These are phyloP conservation scores for Mycosarcoma mackinlayi DNA, from an alignment of 1,284 basidiomycete species.

Conservation along the genomic window DNA sequence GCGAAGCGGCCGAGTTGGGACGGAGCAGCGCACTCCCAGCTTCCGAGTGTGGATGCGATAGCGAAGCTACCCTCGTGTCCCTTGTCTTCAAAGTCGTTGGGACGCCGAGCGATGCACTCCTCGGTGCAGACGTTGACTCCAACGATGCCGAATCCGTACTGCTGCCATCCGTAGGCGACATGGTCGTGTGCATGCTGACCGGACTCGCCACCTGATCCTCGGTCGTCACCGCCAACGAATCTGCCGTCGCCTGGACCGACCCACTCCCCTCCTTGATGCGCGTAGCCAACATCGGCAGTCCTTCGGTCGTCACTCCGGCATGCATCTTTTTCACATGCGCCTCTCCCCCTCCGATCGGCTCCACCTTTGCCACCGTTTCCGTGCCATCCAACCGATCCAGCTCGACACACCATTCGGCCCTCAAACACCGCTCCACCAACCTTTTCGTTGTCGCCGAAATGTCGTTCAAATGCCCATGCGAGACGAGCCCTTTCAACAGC, in stretches of 20 bases:
- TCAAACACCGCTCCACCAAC: conserved; percentile 89
- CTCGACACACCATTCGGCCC: conserved; percentile 82
- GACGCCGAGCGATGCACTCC: conserved; percentile 19
- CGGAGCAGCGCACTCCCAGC: conserved; percentile 2
- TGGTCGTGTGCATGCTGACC: conserved; percentile 9
- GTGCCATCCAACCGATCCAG: conserved; percentile 51
- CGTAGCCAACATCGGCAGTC: conserved; percentile 39
- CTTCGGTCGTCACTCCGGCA: conserved; percentile 32
- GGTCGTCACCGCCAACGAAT: conserved; percentile 24
- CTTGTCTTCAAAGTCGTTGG: conserved; percentile 24
- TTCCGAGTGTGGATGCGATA: conserved; percentile 29
- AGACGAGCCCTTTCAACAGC: conserved; percentile 81
- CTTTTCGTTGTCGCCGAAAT: conserved; percentile 83
- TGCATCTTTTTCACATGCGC: conserved; percentile 43
- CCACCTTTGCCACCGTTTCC: conserved; percentile 27
- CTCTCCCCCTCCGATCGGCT: conserved; percentile 49
- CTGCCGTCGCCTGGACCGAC: conserved; percentile 19
- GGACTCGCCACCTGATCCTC: conserved; percentile 20
- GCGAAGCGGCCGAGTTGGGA: conserved; percentile 24
- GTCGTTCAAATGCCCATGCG: conserved; percentile 77
- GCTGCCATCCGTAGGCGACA: conserved; percentile 4
- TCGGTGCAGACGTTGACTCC: background rate
- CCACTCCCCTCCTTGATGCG: conserved; percentile 28
- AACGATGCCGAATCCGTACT: conserved; percentile 5
- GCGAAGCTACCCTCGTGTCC: conserved; percentile 42